Conservation (phyloP, 228 moss, liverwort and hornwort genomes). For the Sphagnum fallax region DNA sequence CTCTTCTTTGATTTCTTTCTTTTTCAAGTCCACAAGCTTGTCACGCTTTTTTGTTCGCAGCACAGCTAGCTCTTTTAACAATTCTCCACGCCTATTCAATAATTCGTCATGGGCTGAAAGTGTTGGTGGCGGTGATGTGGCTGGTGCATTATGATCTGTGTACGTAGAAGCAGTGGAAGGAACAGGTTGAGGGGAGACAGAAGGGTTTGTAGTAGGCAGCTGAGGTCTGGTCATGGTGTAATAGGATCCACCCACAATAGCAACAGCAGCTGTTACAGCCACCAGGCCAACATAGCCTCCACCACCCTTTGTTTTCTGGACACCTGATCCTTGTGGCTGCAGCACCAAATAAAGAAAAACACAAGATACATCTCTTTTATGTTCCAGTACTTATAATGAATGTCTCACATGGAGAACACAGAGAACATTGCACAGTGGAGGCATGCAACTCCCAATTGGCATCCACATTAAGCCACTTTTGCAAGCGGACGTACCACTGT, state of each 20-base stretch:
- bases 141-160: no score
- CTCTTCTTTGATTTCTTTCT: conserved; percentile 73
- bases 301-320: no score
- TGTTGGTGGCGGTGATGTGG: conserved; percentile 13
- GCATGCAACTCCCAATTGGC: no score
- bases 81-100: conserved; percentile 25
- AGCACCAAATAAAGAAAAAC: no score
- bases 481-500: no score
- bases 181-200: neutral
- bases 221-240: neutral
- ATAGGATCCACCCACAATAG: neutral
- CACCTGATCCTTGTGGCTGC: no score
- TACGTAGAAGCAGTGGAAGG: no score
- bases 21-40: conserved; percentile 72
- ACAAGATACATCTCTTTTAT: no score
- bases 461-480: no score
- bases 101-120: conserved; percentile 64
- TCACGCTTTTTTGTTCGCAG: conserved; percentile 69
- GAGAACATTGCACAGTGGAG: no score
- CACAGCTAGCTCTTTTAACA: conserved; percentile 52
- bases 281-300: neutral
- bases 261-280: neutral
- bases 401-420: no score
- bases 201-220: neutral
- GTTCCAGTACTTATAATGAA: no score